Conservation (phyloP, 140 eudicot species). For the Ambrosia hybrid region DNA sequence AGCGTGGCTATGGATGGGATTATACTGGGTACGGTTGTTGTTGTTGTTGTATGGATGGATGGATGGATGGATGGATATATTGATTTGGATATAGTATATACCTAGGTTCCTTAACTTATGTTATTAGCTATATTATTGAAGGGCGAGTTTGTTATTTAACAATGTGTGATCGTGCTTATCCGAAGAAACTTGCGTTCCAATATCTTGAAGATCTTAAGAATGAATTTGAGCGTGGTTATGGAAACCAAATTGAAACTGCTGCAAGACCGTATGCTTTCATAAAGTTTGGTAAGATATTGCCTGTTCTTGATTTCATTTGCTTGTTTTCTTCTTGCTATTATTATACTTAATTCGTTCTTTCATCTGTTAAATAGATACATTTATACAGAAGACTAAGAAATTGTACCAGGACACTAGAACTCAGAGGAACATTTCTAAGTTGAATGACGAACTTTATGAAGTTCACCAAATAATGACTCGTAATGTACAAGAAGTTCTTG, state of each 20-base stretch:
- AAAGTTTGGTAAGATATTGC: conserved; percentile 68
- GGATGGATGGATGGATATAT: background rate
- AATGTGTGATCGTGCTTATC: conserved; percentile 99
- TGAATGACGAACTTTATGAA: conserved; percentile 98
- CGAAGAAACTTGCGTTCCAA: conserved; percentile 97
- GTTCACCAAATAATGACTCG: conserved; percentile 99
- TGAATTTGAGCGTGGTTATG: conserved; percentile 93
- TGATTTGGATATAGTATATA: background rate
- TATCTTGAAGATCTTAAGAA: conserved; percentile 93
- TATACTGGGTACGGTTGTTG: too few species aligned
- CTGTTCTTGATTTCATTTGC: conserved; percentile 7
- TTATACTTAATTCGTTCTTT: conserved; percentile 5
- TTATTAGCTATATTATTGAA: conserved; percentile 82
- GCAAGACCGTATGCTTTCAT: conserved; percentile 98
- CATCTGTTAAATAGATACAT: conserved; percentile 60
- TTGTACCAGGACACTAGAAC: conserved; percentile 97
- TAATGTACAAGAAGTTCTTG: conserved; percentile 99
- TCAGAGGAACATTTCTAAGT: conserved; percentile 89
- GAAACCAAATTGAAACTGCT: conserved; percentile 97
- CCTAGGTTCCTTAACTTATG: conserved; percentile 48
- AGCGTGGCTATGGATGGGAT: too few species aligned
- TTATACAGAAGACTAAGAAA: conserved; percentile 91
- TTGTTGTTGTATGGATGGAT: too few species aligned
- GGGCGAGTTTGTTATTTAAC: conserved; percentile 96
- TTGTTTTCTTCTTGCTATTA: background rate